These are phyloP conservation scores for Fusarium palustre DNA, from an alignment of 2,329 filamentous ascomycete species.

Conservation along the genomic window DNA sequence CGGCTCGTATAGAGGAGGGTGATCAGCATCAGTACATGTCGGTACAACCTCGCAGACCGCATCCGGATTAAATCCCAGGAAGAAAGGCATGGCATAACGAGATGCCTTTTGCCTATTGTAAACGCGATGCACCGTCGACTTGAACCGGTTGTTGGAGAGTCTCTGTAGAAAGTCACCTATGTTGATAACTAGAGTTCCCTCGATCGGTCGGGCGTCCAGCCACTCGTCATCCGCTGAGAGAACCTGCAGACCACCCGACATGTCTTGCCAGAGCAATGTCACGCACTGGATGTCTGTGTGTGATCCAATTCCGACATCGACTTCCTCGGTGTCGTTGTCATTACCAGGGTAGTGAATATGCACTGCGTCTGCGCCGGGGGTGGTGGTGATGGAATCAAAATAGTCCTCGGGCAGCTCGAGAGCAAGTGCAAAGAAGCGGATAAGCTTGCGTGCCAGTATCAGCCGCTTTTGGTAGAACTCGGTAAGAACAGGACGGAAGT, in stretches of 20 bases:
- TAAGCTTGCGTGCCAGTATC: slow-evolving; percentile 5
- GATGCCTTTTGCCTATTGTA: slow-evolving; percentile 13
- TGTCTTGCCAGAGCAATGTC: slow-evolving; percentile 24
- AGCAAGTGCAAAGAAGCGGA: slow-evolving; percentile 11
- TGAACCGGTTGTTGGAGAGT: background rate
- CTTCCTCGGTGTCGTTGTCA: background rate
- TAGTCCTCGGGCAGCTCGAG: slow-evolving; percentile 8
- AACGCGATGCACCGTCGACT: slow-evolving; percentile 17
- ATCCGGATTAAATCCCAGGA: slow-evolving; percentile 8
- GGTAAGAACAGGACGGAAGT: background rate
- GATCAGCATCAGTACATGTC: slow-evolving; percentile 1
- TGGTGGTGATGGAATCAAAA: slow-evolving; percentile 12
- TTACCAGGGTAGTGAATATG: slow-evolving; percentile 19
- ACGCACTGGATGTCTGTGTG: slow-evolving; percentile 17
- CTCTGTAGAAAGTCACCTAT: slow-evolving; percentile 16
- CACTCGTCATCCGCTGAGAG: slow-evolving; percentile 19
- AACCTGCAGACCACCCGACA: slow-evolving; percentile 11
- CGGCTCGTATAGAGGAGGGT: slow-evolving; percentile 13
- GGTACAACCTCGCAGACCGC: slow-evolving; percentile 15
- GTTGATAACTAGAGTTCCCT: slow-evolving; percentile 14
- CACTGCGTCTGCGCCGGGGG: slow-evolving; percentile 11
- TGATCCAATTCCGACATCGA: slow-evolving; percentile 12
- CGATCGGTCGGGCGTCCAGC: slow-evolving; percentile 3
- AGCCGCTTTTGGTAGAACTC: slow-evolving; percentile 14
- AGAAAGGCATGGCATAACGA: slow-evolving; percentile 14